Base-by-base conservation (phyloP, 768 basidiomycete genomes). In the Auriscalpium microsporum region DNA sequence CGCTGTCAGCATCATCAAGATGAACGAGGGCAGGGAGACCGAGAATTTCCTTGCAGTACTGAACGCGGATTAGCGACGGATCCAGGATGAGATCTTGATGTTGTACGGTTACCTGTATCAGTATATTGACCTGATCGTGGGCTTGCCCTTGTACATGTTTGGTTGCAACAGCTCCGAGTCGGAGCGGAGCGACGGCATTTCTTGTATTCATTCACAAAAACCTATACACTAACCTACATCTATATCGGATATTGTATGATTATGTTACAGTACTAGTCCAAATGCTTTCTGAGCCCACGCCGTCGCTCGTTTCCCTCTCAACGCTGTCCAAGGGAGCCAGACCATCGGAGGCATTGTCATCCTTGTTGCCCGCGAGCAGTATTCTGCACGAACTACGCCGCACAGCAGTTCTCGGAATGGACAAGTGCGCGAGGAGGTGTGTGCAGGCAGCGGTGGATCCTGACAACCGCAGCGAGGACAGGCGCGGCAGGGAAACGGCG, bases 11-110 rank as follows among this genome's bases (percentile, higher is more conserved):
- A 71, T 82, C 40, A 71, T 82, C 48, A 81, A 76, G 66, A 75
- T 81, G 72, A 71, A 70, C 48, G 77, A 84, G 63, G 82, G 81
- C 4, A 65, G 66, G 38, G 82, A 83, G 66, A 75, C 70, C n/a
- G 65, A 72, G 4, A 73, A 69, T 16, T 83, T 82, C 64, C 64
- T 75, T 28, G 28, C 28, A 4, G 28, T 28, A 4, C 28, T 28
- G 28, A 28, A 28, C 28, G 28, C 28, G 28, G 5, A 7, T 28
- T 28, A 28, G 4, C 4, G 5, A 28, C 5, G 28, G 28, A 28
- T 28, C 28, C 28, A 28, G 28, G 28, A 28, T 28, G 28, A 28
- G 5, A 7, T 7, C 28, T 42, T 42, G 4, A 42, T 42, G 17
- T 42, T 42, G 40, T 42, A 42, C 40, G n/a, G n/a, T n/a, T n/a